A percentile compares a stretch with the other conserved stretches of the same genome.
Conservation (phyloP, 2,329 filamentous ascomycete species). For the Alternaria panax region DNA sequence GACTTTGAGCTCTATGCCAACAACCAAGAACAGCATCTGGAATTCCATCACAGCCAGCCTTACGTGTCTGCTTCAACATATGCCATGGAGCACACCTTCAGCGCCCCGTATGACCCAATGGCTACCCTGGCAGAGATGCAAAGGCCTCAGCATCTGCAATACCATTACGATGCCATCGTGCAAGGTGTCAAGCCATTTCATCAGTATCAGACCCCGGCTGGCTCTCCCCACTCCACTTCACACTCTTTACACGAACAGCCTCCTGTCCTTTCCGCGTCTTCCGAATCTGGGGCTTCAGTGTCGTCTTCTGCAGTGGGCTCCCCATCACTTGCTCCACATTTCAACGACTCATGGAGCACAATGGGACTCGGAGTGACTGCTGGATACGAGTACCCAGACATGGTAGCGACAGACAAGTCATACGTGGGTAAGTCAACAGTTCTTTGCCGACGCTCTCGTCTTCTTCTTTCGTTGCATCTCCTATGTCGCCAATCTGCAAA, state of each 20-base stretch:
- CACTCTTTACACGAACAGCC: slow-evolving; percentile 58
- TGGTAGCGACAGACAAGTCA: slow-evolving; percentile 56
- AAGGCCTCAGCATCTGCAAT: slow-evolving; percentile 47
- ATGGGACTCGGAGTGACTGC: slow-evolving; percentile 67
- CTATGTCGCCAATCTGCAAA: slow-evolving; percentile 18
- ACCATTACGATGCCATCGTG: slow-evolving; percentile 45
- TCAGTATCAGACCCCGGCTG: slow-evolving; percentile 49
- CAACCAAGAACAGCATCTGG: slow-evolving; percentile 42
- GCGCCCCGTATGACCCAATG: slow-evolving; percentile 47
- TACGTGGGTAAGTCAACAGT: slow-evolving; percentile 60
- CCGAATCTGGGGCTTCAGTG: slow-evolving; percentile 60
- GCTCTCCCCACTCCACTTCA: slow-evolving; percentile 55
- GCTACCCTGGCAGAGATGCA: slow-evolving; percentile 42
- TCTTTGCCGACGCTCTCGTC: slow-evolving; percentile 40
- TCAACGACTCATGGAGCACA: slow-evolving; percentile 66
- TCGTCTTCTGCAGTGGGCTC: slow-evolving; percentile 61
- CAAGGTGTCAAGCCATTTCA: slow-evolving; percentile 49
- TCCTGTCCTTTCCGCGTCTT: slow-evolving; percentile 57
- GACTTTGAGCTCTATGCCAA: slow-evolving; percentile 51
- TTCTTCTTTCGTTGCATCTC: slow-evolving; percentile 28
- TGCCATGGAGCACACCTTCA: slow-evolving; percentile 48
- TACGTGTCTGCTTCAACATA: slow-evolving; percentile 41
- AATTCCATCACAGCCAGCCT: slow-evolving; percentile 40
- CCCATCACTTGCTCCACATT: slow-evolving; percentile 66
- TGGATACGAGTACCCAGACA: slow-evolving; percentile 61